Evolutionary conservation across 2,329 filamentous ascomycete species (phyloP).

Genomic region (Elsinoe necatrix): DNA sequence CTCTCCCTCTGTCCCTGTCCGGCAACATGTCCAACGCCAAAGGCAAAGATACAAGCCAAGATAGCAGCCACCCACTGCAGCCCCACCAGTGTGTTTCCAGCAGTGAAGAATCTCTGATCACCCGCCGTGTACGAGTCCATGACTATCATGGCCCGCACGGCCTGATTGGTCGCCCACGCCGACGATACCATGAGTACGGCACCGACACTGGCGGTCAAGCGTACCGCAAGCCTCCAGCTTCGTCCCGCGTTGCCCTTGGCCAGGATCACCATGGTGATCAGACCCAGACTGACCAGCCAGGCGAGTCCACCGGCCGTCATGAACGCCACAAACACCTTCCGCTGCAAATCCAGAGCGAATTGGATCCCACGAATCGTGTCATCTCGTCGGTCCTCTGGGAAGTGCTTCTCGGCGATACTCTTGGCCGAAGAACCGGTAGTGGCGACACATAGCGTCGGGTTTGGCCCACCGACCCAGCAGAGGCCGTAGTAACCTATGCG

Average conservation of each 20-base stretch:
- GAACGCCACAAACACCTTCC: conserved; percentile 18
- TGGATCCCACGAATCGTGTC: conserved; percentile 12
- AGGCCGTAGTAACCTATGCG: conserved; percentile 18
- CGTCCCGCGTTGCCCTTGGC: conserved; percentile 13
- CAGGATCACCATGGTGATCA: conserved; percentile 17
- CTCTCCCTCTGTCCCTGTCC: background rate
- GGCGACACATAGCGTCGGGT: background rate
- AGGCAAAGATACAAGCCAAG: conserved; percentile 16
- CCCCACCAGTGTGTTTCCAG: conserved; percentile 14
- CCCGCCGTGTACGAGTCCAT: background rate
- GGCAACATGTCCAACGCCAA: conserved; percentile 10
- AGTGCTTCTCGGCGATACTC: conserved; percentile 9
- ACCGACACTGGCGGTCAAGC: conserved; percentile 4
- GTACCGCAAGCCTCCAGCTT: conserved; percentile 4
- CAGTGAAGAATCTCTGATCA: background rate
- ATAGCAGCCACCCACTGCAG: conserved; percentile 19
- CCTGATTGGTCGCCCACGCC: conserved; percentile 18
- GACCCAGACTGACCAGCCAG: conserved; percentile 16
- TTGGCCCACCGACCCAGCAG: conserved; percentile 9
- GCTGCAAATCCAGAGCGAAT: conserved; percentile 15
- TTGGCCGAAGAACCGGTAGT: conserved; percentile 15
- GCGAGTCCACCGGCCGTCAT: conserved; percentile 19
- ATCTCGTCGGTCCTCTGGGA: background rate
- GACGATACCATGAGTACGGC: conserved; percentile 18
- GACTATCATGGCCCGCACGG: conserved; percentile 15